phyloP scores from a whole-genome alignment of 192 early-diverging fungal genomes.

The Mortierella claussenii region DNA sequence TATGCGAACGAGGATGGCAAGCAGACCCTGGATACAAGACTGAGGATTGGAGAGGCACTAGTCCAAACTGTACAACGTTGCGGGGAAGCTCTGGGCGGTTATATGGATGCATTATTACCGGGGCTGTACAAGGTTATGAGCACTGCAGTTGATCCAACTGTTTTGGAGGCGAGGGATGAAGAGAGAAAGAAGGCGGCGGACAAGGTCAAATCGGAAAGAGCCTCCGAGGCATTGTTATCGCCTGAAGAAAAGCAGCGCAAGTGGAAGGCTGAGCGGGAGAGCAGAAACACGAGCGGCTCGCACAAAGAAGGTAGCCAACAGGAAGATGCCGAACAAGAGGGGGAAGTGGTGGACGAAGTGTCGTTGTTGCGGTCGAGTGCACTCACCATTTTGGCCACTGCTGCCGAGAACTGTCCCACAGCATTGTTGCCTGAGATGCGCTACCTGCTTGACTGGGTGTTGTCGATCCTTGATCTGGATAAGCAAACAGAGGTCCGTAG shows the following conservation, averaged over 20 bases:
- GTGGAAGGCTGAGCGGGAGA: slow-evolving; percentile 18
- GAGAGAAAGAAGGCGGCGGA: slow-evolving; percentile 11
- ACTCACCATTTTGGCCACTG: slow-evolving; percentile 70
- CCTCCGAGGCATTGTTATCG: slow-evolving; percentile 38
- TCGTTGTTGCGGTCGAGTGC: slow-evolving; percentile 66
- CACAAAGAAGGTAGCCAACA: neutral
- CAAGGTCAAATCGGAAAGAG: slow-evolving; percentile 4
- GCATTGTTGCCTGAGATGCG: slow-evolving; percentile 74
- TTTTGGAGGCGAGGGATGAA: slow-evolving; percentile 18
- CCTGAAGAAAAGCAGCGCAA: slow-evolving; percentile 34
- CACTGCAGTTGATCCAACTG: slow-evolving; percentile 19
- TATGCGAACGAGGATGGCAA: slow-evolving; percentile 63
- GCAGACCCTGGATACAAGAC: slow-evolving; percentile 70
- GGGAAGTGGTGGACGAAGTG: slow-evolving; percentile 26
- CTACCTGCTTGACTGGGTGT: slow-evolving; percentile 74
- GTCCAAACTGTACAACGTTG: slow-evolving; percentile 85
- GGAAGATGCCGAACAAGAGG: slow-evolving; percentile 5
- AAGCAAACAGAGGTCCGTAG: slow-evolving; percentile 70
- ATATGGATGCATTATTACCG: slow-evolving; percentile 52
- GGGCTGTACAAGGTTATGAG: slow-evolving; percentile 51
- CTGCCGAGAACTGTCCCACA: slow-evolving; percentile 77
- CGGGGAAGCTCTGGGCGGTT: slow-evolving; percentile 84
- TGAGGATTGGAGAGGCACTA: slow-evolving; percentile 90
- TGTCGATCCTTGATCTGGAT: slow-evolving; percentile 75
- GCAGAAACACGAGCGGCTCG: neutral